A percentile compares a stretch with the other conserved stretches of the same genome.
These are phyloP conservation scores for Santalum album DNA, from an alignment of 164 flowering plant genomes.

Conservation along the genomic window DNA sequence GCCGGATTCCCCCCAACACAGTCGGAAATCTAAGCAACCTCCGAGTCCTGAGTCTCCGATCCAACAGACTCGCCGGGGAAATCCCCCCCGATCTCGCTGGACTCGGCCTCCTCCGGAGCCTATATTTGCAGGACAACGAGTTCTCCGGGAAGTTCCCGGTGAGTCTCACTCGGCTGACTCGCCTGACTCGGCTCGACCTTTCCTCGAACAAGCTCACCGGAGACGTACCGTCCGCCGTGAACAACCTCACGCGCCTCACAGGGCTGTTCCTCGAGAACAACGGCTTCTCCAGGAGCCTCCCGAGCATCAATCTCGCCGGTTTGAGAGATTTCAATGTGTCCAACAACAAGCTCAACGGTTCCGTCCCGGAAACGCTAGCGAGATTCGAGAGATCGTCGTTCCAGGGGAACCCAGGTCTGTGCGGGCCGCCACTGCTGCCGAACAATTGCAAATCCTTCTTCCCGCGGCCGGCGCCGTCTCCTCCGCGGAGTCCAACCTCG, in stretches of 20 bases:
- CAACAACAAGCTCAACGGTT: slow-evolving; percentile 64
- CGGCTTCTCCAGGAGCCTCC: slow-evolving; percentile 53
- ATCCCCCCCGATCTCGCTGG: slow-evolving; percentile 67
- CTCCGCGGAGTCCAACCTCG: slow-evolving; percentile 20
- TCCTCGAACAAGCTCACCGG: slow-evolving; percentile 65
- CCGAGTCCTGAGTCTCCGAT: slow-evolving; percentile 71
- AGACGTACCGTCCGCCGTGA: slow-evolving; percentile 48
- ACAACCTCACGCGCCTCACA: slow-evolving; percentile 58
- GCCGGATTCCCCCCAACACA: slow-evolving; percentile 56
- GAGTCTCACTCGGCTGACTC: slow-evolving; percentile 28
- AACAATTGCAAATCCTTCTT: slow-evolving; percentile 46
- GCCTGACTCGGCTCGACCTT: slow-evolving; percentile 54
- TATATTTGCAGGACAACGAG: slow-evolving; percentile 58
- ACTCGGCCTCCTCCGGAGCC: slow-evolving; percentile 40
- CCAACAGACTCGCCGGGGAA: slow-evolving; percentile 59
- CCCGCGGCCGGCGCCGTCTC: slow-evolving; percentile 54
- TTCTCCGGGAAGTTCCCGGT: slow-evolving; percentile 64
- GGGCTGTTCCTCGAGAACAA: slow-evolving; percentile 60
- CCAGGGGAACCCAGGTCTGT: slow-evolving; percentile 54
- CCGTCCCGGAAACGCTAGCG: slow-evolving; percentile 43
- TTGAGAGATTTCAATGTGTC: slow-evolving; percentile 41
- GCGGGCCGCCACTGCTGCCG: slow-evolving; percentile 63
- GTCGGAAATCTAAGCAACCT: slow-evolving; percentile 47
- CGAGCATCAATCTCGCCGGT: slow-evolving; percentile 30
- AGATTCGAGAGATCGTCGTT: slow-evolving; percentile 47